Conservation (phyloP, 2,329 filamentous ascomycete species). For the Venturia carpophila region DNA sequence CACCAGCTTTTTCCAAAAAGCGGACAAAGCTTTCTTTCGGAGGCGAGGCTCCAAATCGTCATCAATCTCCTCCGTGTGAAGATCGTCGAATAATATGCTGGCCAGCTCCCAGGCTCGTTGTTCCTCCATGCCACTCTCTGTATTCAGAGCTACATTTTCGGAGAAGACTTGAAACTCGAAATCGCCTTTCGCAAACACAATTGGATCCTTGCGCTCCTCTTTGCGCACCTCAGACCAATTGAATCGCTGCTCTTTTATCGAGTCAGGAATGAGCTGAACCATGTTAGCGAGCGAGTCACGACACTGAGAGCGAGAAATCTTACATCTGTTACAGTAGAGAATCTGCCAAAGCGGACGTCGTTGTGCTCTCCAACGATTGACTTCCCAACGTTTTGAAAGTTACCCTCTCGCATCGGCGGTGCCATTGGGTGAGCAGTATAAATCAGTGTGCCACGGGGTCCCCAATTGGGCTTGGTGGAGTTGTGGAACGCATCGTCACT, state of each 20-base stretch:
- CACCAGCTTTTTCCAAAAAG: conserved; percentile 51
- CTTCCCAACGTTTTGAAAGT: conserved; percentile 48
- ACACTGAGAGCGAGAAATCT: conserved; percentile 21
- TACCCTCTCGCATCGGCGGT: conserved; percentile 36
- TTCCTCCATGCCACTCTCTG: conserved; percentile 48
- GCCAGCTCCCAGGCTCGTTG: conserved; percentile 77
- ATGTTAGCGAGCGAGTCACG: background rate
- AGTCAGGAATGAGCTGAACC: conserved; percentile 34
- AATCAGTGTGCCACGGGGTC: conserved; percentile 63
- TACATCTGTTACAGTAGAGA: conserved; percentile 43
- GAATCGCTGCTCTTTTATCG: conserved; percentile 44
- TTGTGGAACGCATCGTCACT: conserved; percentile 62
- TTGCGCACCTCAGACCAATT: conserved; percentile 36
- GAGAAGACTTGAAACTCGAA: conserved; percentile 46
- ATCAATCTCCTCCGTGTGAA: conserved; percentile 36
- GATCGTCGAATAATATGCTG: conserved; percentile 76
- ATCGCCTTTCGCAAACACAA: conserved; percentile 42
- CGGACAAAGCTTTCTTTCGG: conserved; percentile 55
- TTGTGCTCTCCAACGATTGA: conserved; percentile 56
- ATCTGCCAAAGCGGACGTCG: conserved; percentile 57
- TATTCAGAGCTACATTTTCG: conserved; percentile 33
- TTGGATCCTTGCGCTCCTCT: conserved; percentile 48
- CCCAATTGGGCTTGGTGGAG: conserved; percentile 73
- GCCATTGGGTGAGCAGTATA: conserved; percentile 46
- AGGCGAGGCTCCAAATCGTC: conserved; percentile 35